phyloP scores from a whole-genome alignment of 441 rosid species.

The Syzygium syzygioides region DNA sequence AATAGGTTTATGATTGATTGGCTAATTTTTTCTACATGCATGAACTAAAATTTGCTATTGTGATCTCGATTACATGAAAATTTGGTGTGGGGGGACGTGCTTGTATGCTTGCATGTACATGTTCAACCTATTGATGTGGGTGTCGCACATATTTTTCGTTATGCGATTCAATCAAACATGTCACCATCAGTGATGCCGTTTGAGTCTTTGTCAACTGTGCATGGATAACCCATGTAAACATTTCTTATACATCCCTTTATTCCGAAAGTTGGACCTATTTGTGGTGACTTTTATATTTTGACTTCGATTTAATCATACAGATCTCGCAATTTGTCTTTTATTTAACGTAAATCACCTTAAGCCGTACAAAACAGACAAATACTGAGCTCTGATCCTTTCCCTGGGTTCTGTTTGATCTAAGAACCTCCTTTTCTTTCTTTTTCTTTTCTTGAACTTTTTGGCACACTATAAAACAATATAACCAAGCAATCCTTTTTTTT shows the following conservation, averaged over 20 bases:
- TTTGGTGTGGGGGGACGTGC: background rate
- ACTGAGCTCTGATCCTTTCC: background rate
- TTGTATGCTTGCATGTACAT: background rate
- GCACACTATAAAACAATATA: background rate
- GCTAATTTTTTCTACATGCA: rapidly evolving
- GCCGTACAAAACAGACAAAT: background rate
- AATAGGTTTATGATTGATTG: background rate
- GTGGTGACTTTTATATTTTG: background rate
- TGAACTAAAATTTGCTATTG: background rate
- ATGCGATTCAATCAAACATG: background rate
- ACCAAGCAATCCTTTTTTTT: background rate
- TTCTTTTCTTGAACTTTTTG: background rate
- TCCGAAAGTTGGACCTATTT: background rate
- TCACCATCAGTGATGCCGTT: background rate
- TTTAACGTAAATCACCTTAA: background rate
- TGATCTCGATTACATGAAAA: background rate
- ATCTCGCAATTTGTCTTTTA: background rate
- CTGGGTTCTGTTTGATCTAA: background rate
- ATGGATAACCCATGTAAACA: background rate
- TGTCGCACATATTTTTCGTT: background rate
- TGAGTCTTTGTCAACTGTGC: background rate
- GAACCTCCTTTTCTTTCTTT: background rate
- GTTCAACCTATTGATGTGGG: background rate
- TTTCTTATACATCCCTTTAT: background rate
- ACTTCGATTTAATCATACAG: background rate